Base-by-base conservation (phyloP, 2,329 filamentous ascomycete genomes). In the Aureobasidium uvarum region DNA sequence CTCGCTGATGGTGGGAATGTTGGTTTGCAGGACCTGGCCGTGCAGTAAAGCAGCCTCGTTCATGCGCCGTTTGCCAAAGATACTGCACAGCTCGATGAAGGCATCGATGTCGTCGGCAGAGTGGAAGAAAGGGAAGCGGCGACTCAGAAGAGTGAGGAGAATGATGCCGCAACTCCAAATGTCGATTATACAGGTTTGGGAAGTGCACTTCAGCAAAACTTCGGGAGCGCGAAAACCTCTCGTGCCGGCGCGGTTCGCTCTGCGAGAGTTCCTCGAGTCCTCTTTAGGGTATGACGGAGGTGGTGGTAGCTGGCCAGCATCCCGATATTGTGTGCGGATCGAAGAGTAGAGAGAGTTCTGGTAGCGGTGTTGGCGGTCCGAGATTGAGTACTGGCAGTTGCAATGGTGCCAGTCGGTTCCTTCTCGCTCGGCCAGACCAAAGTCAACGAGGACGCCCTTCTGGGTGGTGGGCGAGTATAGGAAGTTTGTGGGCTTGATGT, bases 121-220 rank as follows among this genome's bases (percentile, higher is more conserved):
- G 78, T 99, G 97, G 83, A 99, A 99, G 78, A 99, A 99, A 1
- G 95, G 95, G 72, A 99, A 99, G 4, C 95, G 88, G 65, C 90
- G 89, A 46, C 91, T 94, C 16, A 99, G 82, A 68, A 99, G 89
- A 0, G 95, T 99, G n/a, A 99, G 82, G 2, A 99, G 84, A 64
- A 99, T 96, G n/a, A 99, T 93, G 48, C 95, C 95, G 0, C 89
- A 93, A 28, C 92, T 96, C 95, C 95, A 99, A 70, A 99, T 89
- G 75, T 99, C 95, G 70, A 99, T 95, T 71, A 94, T 75, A 50
- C 90, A 94, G 4, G 89, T 96, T 76, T 99, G 95, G 69, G 92
- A 89, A 0, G 93, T 97, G 79, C 95, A 99, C 77, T 99, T 99
- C 78, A 98, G 91, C 0, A 99, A 83, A 2, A 99, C 95, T 77